These are phyloP conservation scores for Lolium rigidum DNA, from an alignment of 176 grass and related monocot species.

Conservation along the genomic window DNA sequence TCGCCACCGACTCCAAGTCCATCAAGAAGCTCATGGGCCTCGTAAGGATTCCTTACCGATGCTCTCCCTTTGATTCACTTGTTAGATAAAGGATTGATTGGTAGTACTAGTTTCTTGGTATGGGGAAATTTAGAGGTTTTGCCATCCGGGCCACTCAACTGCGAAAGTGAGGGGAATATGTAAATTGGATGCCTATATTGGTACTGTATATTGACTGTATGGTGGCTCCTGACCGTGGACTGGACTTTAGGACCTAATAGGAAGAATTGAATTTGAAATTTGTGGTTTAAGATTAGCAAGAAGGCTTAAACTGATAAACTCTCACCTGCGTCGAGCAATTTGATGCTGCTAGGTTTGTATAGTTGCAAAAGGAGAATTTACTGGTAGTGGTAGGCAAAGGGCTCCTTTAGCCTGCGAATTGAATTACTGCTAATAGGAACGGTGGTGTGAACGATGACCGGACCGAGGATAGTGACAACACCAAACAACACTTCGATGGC, in stretches of 20 bases:
- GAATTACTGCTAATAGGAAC: neutral
- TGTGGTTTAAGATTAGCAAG: neutral
- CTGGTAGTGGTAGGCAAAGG: neutral
- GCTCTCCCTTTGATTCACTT: neutral
- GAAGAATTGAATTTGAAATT: constrained; percentile 34
- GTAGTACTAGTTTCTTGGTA: neutral
- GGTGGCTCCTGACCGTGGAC: neutral
- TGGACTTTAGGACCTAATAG: neutral
- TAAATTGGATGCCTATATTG: constrained; percentile 12
- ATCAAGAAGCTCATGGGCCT: constrained; percentile 95
- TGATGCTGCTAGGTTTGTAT: neutral
- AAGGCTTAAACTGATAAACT: neutral
- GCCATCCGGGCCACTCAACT: neutral
- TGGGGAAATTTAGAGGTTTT: neutral
- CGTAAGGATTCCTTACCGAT: constrained; percentile 36
- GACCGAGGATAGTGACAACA: neutral
- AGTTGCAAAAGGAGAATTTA: neutral
- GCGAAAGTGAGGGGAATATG: neutral
- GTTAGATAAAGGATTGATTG: neutral
- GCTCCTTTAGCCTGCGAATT: neutral
- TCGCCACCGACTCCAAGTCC: constrained; percentile 81
- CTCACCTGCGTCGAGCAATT: neutral
- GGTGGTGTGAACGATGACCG: neutral
- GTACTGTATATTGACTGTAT: neutral
- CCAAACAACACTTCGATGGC: neutral